A percentile compares a stretch with the other conserved stretches of the same genome.
Evolutionary conservation across 2,329 filamentous ascomycete species (phyloP).

Genomic region (Colletotrichum sp.): DNA sequence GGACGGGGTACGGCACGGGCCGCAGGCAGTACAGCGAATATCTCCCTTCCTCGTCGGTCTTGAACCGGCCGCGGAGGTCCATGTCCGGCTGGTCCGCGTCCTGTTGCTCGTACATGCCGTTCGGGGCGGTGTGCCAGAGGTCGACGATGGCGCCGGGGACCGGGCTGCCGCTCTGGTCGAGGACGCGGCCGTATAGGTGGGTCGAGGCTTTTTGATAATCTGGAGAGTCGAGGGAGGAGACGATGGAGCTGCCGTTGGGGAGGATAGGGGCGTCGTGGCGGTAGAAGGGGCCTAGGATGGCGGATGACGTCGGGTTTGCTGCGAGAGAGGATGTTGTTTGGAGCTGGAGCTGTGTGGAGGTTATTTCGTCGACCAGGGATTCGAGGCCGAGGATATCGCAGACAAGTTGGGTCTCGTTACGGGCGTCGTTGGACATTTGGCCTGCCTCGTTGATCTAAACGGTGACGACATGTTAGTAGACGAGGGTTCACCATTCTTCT

Average conservation of each 20-base stretch:
- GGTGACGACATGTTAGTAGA: neutral
- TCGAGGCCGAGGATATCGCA: slow-evolving; percentile 74
- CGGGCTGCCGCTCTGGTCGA: slow-evolving; percentile 59
- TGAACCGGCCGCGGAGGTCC: slow-evolving; percentile 77
- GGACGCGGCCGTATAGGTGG: slow-evolving; percentile 62
- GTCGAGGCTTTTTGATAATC: slow-evolving; percentile 50
- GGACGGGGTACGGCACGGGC: slow-evolving; percentile 60
- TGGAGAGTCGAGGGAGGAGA: slow-evolving; percentile 36
- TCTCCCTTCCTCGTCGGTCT: slow-evolving; percentile 67
- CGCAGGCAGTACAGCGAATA: slow-evolving; percentile 68
- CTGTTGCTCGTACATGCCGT: slow-evolving; percentile 73
- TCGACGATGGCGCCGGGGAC: slow-evolving; percentile 62
- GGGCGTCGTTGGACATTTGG: slow-evolving; percentile 63
- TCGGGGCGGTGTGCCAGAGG: slow-evolving; percentile 69
- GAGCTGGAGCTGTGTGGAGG: slow-evolving; percentile 52
- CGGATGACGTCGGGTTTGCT: slow-evolving; percentile 58
- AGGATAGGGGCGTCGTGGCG: slow-evolving; percentile 65
- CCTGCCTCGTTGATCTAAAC: slow-evolving; percentile 66
- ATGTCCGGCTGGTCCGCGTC: slow-evolving; percentile 72
- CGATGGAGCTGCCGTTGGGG: slow-evolving; percentile 63
- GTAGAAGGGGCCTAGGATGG: slow-evolving; percentile 75
- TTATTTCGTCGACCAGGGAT: slow-evolving; percentile 68
- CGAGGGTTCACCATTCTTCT: neutral
- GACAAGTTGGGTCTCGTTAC: slow-evolving; percentile 72
- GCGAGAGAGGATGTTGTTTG: slow-evolving; percentile 48